Evolutionary conservation across 2,329 filamentous ascomycete species (phyloP).

Genomic region (Microsporum canis): DNA sequence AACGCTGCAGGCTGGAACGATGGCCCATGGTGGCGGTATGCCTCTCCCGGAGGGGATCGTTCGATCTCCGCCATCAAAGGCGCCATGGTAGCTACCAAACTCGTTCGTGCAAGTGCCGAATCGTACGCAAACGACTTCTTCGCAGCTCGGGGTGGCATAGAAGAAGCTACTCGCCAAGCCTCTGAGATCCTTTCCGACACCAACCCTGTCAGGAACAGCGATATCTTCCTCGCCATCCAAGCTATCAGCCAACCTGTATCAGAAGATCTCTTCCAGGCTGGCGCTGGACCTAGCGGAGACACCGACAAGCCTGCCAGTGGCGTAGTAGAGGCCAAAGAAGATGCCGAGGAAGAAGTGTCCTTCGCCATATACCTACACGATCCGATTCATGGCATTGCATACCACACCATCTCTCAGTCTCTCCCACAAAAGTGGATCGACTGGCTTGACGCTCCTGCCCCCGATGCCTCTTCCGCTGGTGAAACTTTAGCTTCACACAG

Average conservation of each 20-base stretch:
- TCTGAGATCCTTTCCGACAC: constrained; percentile 67
- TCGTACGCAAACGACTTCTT: constrained; percentile 81
- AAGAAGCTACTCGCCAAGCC: constrained; percentile 67
- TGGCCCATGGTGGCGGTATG: constrained; percentile 82
- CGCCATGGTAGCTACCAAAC: constrained; percentile 75
- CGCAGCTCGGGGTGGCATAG: constrained; percentile 61
- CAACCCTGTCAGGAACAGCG: constrained; percentile 83
- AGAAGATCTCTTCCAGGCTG: constrained; percentile 54
- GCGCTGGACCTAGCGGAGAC: constrained; percentile 30
- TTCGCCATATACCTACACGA: constrained; percentile 74
- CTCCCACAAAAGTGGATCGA: constrained; percentile 76
- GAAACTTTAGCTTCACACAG: background rate
- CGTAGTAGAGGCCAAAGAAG: constrained; percentile 27
- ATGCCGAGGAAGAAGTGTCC: constrained; percentile 49
- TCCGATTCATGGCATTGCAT: constrained; percentile 82
- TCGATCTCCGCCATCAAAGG: constrained; percentile 72
- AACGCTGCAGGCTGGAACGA: constrained; percentile 59
- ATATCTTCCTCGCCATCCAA: constrained; percentile 93
- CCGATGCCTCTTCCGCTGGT: constrained; percentile 27
- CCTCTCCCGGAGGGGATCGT: constrained; percentile 50
- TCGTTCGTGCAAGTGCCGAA: constrained; percentile 81
- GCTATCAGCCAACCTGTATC: constrained; percentile 59
- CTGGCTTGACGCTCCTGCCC: constrained; percentile 69
- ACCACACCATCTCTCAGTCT: constrained; percentile 68
- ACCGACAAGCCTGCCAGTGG: constrained; percentile 20